Conservation (phyloP, 176 grass and related monocot genomes). For the Carex littledalei region DNA sequence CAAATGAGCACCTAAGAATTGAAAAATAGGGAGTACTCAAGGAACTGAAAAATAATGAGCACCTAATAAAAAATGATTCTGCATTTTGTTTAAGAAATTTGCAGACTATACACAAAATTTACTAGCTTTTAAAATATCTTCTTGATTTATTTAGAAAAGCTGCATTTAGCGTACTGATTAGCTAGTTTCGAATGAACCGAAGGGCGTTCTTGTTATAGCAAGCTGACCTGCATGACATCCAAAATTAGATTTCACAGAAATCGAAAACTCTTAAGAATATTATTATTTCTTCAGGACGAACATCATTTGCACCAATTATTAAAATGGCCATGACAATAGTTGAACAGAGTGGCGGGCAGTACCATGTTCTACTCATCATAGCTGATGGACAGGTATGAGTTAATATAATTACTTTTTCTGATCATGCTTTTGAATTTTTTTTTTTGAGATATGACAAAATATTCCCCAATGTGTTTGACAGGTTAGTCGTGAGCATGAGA, state of each 20-base stretch:
- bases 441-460: background rate
- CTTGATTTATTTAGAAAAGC: background rate
- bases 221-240: background rate
- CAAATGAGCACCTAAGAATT: background rate
- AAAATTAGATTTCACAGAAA: background rate
- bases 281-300: constrained; percentile 48
- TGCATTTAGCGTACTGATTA: background rate
- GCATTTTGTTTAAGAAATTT: background rate
- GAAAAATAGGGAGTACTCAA: background rate
- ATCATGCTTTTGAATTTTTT: background rate
- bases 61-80: background rate
- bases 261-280: background rate
- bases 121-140: background rate
- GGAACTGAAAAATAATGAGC: background rate
- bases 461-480: constrained; percentile 38
- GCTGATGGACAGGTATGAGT: constrained; percentile 86
- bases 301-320: constrained; percentile 91
- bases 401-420: constrained; percentile 15
- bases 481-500: constrained; percentile 73
- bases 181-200: background rate
- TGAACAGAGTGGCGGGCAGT: constrained; percentile 85
- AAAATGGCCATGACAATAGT: constrained; percentile 97
- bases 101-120: background rate
- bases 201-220: background rate
- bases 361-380: constrained; percentile 94